These are phyloP conservation scores for Rhizopus delemar DNA, from an alignment of 371 early-diverging fungal genomes.

Conservation along the genomic window DNA sequence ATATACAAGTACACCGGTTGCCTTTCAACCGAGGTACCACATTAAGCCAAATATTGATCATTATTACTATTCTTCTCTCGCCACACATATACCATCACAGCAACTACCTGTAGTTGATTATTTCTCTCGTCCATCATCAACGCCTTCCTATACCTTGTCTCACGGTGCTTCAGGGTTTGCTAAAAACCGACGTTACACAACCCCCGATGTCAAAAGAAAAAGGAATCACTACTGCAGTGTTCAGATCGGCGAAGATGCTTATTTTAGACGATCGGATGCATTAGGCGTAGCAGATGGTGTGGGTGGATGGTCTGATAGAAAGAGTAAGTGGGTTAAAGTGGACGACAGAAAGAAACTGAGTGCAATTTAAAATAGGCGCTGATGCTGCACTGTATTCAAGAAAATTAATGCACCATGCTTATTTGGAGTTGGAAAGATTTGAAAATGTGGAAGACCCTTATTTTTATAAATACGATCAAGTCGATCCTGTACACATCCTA, in stretches of 20 bases:
- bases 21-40: not conserved
- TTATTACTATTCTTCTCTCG: not conserved
- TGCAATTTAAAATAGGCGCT: slow-evolving; percentile 47
- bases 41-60: no score
- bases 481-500: slow-evolving; percentile 71
- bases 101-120: slow-evolving; percentile 20
- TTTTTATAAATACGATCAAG: slow-evolving; percentile 53
- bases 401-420: slow-evolving; percentile 85
- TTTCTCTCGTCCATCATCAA: slow-evolving; percentile 30
- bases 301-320: slow-evolving; percentile 69
- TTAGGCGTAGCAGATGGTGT: slow-evolving; percentile 82
- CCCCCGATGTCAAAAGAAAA: slow-evolving; percentile 20
- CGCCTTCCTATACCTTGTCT: slow-evolving; percentile 61
- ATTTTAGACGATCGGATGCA: slow-evolving; percentile 70
- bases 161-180: slow-evolving; percentile 79
- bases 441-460: slow-evolving; percentile 35
- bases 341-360: not conserved
- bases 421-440: slow-evolving; percentile 71
- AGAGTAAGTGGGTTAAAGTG: slow-evolving; percentile 21
- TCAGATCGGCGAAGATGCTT: slow-evolving; percentile 80
- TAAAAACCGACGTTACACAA: slow-evolving; percentile 48
- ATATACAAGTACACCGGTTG: not conserved
- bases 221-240: slow-evolving; percentile 36
- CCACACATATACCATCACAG: not conserved
- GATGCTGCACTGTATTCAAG: slow-evolving; percentile 82